Conservation (phyloP, 495 filamentous ascomycete genomes). For the Margaritispora aquatica region DNA sequence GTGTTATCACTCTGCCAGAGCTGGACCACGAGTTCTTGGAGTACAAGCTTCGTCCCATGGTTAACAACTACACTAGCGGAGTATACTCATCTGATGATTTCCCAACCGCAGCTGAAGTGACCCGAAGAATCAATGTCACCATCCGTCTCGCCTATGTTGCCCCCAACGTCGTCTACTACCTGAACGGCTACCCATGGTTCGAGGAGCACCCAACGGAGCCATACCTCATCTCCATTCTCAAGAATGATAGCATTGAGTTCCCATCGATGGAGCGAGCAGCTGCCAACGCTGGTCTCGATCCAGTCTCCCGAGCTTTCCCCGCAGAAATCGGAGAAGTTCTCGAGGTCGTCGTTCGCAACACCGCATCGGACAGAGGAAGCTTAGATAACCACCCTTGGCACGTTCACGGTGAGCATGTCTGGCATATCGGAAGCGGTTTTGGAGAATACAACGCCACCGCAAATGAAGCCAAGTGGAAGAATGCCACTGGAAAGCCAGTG, state of each 20-base stretch:
- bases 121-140: constrained; percentile 35
- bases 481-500: constrained; percentile 2
- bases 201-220: constrained; percentile 34
- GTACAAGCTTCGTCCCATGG: constrained; percentile 36
- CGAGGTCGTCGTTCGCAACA: constrained; percentile 51
- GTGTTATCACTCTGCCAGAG: constrained; percentile 30
- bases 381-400: constrained; percentile 55
- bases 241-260: constrained; percentile 30
- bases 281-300: constrained; percentile 47
- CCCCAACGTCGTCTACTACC: constrained; percentile 26
- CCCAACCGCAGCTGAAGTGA: constrained; percentile 45
- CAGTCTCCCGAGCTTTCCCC: constrained; percentile 39
- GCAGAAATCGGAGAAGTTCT: constrained; percentile 52
- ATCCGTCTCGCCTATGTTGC: constrained; percentile 36
- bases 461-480: constrained; percentile 33
- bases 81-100: constrained; percentile 22
- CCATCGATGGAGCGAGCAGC: constrained; percentile 38
- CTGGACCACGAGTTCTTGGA: constrained; percentile 41
- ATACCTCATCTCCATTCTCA: constrained; percentile 49
- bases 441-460: constrained; percentile 45
- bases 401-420: constrained; percentile 49
- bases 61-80: neutral
- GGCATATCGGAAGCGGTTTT: constrained; percentile 49
- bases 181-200: constrained; percentile 45
- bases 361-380: constrained; percentile 31